Conservation (phyloP, 331 rosid species). For the Stylosanthes scabra region DNA sequence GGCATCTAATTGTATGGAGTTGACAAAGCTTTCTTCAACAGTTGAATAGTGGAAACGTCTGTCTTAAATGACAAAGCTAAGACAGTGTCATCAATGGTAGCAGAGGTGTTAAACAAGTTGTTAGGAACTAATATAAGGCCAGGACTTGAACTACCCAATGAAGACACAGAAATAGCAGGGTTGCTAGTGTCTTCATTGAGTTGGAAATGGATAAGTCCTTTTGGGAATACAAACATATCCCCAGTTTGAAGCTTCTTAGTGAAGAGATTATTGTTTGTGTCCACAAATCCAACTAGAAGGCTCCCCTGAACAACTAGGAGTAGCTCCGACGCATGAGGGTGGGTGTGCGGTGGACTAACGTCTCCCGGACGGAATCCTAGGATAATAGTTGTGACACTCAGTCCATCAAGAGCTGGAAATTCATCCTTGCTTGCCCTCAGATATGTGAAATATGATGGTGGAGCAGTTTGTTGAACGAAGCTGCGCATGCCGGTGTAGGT, state of each 20-base stretch:
- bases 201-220: slow-evolving; percentile 53
- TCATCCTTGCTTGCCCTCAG: slow-evolving; percentile 46
- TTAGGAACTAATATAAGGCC: slow-evolving; percentile 38
- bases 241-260: slow-evolving; percentile 23
- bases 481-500: slow-evolving; percentile 56
- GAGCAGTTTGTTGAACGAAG: background rate
- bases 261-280: slow-evolving; percentile 47
- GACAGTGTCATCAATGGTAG: slow-evolving; percentile 40
- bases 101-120: slow-evolving; percentile 37
- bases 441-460: slow-evolving; percentile 38
- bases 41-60: slow-evolving; percentile 39
- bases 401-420: slow-evolving; percentile 61
- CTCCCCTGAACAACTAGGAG: slow-evolving; percentile 34
- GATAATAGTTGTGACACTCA: slow-evolving; percentile 60
- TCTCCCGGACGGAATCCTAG: slow-evolving; percentile 45
- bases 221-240: slow-evolving; percentile 50
- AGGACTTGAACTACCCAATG: slow-evolving; percentile 50
- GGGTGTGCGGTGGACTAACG: slow-evolving; percentile 44
- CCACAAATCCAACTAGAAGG: slow-evolving; percentile 51
- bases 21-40: slow-evolving; percentile 45
- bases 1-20: background rate
- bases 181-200: slow-evolving; percentile 22
- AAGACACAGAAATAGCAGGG: slow-evolving; percentile 39
- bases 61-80: slow-evolving; percentile 53
- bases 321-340: slow-evolving; percentile 47